phyloP scores from a whole-genome alignment of 1,139 yeast species.

The Protomyces inouyei region DNA sequence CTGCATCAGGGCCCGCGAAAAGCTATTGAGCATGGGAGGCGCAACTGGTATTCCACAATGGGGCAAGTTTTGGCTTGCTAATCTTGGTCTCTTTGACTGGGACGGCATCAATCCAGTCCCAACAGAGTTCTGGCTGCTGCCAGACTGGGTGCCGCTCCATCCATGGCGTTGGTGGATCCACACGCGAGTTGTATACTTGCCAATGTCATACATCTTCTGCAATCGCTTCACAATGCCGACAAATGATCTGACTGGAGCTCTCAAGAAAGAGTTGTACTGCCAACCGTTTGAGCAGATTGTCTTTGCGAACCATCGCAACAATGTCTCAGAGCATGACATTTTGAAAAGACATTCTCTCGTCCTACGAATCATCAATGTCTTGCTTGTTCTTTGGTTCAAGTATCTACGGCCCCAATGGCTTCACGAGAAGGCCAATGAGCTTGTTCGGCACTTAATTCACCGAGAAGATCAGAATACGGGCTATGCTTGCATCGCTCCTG shows the following conservation, averaged over 20 bases:
- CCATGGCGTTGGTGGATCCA: slow-evolving; percentile 99
- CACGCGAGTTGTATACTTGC: slow-evolving; percentile 84
- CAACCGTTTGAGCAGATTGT: slow-evolving; percentile 62
- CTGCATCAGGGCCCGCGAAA: slow-evolving; percentile 67
- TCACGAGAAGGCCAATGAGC: slow-evolving; percentile 49
- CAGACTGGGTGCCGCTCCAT: slow-evolving; percentile 74
- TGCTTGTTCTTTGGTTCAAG: slow-evolving; percentile 61
- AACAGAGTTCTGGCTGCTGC: slow-evolving; percentile 87
- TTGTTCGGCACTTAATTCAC: slow-evolving; percentile 58
- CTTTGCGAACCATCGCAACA: slow-evolving; percentile 67
- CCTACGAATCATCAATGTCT: slow-evolving; percentile 59
- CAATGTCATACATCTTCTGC: slow-evolving; percentile 75
- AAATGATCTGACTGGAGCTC: slow-evolving; percentile 57
- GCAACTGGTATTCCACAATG: slow-evolving; percentile 91
- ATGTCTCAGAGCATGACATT: slow-evolving; percentile 84
- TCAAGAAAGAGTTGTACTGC: slow-evolving; percentile 73
- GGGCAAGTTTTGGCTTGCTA: slow-evolving; percentile 91
- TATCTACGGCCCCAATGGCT: slow-evolving; percentile 72
- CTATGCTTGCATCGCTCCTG: slow-evolving; percentile 86
- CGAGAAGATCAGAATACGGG: slow-evolving; percentile 78
- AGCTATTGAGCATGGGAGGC: slow-evolving; percentile 61
- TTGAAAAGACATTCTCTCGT: slow-evolving; percentile 83
- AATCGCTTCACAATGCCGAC: slow-evolving; percentile 50
- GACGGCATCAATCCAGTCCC: slow-evolving; percentile 98
- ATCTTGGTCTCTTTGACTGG: slow-evolving; percentile 81